These are phyloP conservation scores for Coemansia sp. DNA, from an alignment of 192 early-diverging fungal genomes.

Conservation along the genomic window DNA sequence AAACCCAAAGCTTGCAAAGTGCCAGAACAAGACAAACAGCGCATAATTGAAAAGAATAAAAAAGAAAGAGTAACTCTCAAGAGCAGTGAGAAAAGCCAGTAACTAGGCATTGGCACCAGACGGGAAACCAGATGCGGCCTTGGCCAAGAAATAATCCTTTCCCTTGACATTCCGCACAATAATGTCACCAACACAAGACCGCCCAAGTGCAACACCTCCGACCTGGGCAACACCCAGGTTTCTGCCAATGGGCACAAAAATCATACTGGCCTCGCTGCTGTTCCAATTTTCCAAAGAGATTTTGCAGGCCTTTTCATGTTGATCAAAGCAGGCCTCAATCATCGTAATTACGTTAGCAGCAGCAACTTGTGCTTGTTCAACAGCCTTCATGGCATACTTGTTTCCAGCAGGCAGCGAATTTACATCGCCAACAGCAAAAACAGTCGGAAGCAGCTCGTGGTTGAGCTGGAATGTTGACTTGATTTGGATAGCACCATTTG, in stretches of 20 bases:
- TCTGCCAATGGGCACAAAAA: conserved; percentile 40
- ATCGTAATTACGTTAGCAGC: conserved; percentile 30
- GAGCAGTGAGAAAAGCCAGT: neutral
- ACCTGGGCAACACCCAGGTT: conserved; percentile 41
- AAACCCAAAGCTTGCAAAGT: too few relatives aligned
- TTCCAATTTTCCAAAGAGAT: conserved; percentile 20
- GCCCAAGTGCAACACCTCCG: conserved; percentile 36
- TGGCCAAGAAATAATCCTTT: conserved; percentile 39
- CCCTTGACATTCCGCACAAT: conserved; percentile 25
- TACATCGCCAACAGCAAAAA: conserved; percentile 60
- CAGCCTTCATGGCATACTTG: conserved; percentile 34
- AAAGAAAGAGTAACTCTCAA: too few relatives aligned
- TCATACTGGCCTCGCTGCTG: conserved; percentile 22
- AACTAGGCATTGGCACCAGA: conserved; percentile 6
- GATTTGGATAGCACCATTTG: conserved; percentile 49
- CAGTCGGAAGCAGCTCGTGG: conserved; percentile 17
- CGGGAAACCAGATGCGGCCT: conserved; percentile 12
- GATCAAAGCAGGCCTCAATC: conserved; percentile 18
- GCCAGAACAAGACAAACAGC: too few relatives aligned
- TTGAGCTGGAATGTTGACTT: conserved; percentile 52
- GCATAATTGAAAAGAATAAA: too few relatives aligned
- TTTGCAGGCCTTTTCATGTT: neutral
- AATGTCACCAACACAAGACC: conserved; percentile 32
- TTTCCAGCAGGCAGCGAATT: conserved; percentile 33
- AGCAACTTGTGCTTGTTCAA: conserved; percentile 18